Evolutionary conservation across 1,139 yeast species (phyloP).

Genomic region (Pichia sp.): DNA sequence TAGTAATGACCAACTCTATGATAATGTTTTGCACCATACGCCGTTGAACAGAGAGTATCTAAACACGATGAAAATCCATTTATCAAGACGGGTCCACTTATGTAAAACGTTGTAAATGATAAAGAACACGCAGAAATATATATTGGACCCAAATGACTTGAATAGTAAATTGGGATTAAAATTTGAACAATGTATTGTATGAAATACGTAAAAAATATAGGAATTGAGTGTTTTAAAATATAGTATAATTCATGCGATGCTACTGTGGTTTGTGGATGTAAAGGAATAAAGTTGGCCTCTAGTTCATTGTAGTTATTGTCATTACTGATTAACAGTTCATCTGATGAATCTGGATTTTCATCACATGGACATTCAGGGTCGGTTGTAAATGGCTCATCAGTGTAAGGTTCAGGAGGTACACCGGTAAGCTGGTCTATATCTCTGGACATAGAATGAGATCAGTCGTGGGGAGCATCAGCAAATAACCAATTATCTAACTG

Average conservation of each 20-base stretch:
- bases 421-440: not conserved
- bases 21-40: constrained; percentile 34
- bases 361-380: not conserved
- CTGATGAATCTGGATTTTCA: not conserved
- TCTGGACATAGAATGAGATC: not conserved
- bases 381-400: not conserved
- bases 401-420: not conserved
- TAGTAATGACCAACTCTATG: constrained; percentile 34
- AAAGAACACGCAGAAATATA: constrained; percentile 36
- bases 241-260: constrained; percentile 19
- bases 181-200: constrained; percentile 33
- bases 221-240: constrained; percentile 28
- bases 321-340: not conserved
- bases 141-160: constrained; percentile 33
- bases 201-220: constrained; percentile 34
- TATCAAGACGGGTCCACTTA: constrained; percentile 35
- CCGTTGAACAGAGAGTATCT: constrained; percentile 39
- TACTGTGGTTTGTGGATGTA: constrained; percentile 15
- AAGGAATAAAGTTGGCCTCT: not conserved
- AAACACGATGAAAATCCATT: constrained; percentile 41
- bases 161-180: constrained; percentile 33
- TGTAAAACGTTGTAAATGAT: constrained; percentile 34
- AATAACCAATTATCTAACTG: no score
- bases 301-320: not conserved
- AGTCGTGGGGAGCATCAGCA: no score